Conservation (phyloP, 2,329 filamentous ascomycete genomes). For the Ascocoryne sarcoides region DNA sequence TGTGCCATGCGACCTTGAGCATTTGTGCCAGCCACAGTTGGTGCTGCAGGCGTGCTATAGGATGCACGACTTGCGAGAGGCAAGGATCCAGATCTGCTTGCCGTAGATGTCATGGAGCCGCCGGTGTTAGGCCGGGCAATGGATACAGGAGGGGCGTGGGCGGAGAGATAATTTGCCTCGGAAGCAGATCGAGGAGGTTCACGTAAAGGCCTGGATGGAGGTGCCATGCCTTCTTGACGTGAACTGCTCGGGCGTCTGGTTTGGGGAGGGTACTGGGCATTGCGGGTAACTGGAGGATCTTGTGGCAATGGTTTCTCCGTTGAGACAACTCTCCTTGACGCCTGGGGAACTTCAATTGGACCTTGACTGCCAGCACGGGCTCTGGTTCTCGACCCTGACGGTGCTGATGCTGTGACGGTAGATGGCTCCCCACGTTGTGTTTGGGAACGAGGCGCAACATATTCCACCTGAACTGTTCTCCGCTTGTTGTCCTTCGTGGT, state of each 20-base stretch:
- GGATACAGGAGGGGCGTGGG: conserved; percentile 36
- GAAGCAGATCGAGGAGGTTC: conserved; percentile 45
- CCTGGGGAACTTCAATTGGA: conserved; percentile 35
- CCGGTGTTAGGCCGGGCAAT: conserved; percentile 66
- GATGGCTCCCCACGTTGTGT: conserved; percentile 55
- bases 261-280: conserved; percentile 41
- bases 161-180: conserved; percentile 44
- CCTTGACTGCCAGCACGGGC: conserved; percentile 47
- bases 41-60: conserved; percentile 82
- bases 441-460: conserved; percentile 83
- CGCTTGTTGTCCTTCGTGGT: conserved; percentile 74
- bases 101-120: conserved; percentile 64
- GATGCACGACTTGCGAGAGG: conserved; percentile 65
- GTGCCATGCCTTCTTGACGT: conserved; percentile 34
- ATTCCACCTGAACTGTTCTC: conserved; percentile 93
- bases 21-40: conserved; percentile 80
- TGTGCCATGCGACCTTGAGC: conserved; percentile 86
- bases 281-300: conserved; percentile 43
- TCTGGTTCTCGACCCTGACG: conserved; percentile 37
- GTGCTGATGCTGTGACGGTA: conserved; percentile 25
- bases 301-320: conserved; percentile 51
- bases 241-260: conserved; percentile 24
- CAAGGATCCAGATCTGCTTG: conserved; percentile 35
- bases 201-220: conserved; percentile 37
- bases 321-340: conserved; percentile 30